These are phyloP conservation scores for Dovyalis caffra DNA, from an alignment of 345 rosid species.

Conservation along the genomic window DNA sequence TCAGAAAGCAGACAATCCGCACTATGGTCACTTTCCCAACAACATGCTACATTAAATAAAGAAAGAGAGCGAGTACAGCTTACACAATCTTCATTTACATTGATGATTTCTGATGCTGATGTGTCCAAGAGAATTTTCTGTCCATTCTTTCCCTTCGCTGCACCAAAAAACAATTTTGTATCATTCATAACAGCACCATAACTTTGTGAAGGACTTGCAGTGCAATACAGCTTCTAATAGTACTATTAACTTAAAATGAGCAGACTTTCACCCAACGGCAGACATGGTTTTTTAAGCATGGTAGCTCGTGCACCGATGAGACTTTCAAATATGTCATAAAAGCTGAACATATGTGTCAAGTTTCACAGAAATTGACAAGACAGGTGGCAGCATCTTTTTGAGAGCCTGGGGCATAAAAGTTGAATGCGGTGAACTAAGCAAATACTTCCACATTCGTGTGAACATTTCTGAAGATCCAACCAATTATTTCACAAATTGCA, in stretches of 20 bases:
- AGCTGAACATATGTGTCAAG: too few species aligned
- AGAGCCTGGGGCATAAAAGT: too few species aligned
- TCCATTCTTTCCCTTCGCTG: conserved; percentile 39
- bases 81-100: conserved; percentile 33
- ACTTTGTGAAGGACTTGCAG: neutral
- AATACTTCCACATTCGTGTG: neutral
- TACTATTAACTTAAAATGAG: neutral
- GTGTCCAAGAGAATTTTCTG: conserved; percentile 10
- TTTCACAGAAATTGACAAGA: too few species aligned
- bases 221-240: neutral
- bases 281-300: too few species aligned
- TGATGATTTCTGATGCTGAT: conserved; percentile 24
- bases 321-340: neutral
- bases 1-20: neutral
- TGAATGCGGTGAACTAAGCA: too few species aligned
- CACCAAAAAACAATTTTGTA: conserved; percentile 2
- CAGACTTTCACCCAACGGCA: too few species aligned
- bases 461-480: neutral
- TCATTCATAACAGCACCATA: neutral
- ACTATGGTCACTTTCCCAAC: neutral
- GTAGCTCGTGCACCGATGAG: neutral
- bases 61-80: conserved; percentile 11
- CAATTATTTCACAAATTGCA: neutral
- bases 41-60: neutral
- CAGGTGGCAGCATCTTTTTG: too few species aligned